Percentiles rank a stretch among this genome's conserved stretches.
Evolutionary conservation across 108 stramenopile species (phyloP).

Genomic region (Fragilaria crotonensis): DNA sequence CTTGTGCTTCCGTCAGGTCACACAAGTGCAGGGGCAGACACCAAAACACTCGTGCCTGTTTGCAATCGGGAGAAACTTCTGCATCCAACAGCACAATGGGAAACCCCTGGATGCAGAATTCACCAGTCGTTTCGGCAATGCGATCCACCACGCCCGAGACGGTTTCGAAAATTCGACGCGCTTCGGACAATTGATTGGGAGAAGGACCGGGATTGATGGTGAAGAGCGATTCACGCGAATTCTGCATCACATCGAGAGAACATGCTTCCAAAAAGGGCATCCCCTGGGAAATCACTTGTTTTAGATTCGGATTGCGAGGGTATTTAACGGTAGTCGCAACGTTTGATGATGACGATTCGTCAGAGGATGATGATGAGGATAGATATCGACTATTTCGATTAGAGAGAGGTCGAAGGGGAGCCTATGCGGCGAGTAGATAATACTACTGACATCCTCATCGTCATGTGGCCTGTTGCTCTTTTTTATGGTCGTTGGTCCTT

Average conservation of each 20-base stretch:
- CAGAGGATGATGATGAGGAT: no score
- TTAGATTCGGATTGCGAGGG: neutral
- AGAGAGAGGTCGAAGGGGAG: no score
- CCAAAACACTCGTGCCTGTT: conserved; percentile 38
- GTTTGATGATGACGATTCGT: no score
- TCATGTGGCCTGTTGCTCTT: no score
- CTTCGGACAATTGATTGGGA: conserved; percentile 6
- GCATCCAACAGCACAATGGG: conserved; percentile 37
- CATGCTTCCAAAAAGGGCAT: neutral
- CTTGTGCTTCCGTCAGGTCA: conserved; percentile 12
- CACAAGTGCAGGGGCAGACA: conserved; percentile 27
- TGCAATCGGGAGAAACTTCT: conserved; percentile 25
- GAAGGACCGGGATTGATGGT: neutral
- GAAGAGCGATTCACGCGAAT: neutral
- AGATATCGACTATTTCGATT: no score
- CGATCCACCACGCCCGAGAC: neutral
- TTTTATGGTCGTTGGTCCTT: no score
- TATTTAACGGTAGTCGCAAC: no score
- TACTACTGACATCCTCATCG: no score
- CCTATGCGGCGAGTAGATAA: no score
- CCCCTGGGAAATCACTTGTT: neutral
- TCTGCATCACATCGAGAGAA: neutral
- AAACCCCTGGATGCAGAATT: conserved; percentile 18
- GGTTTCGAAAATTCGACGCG: neutral
- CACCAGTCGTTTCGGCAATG: neutral